Percentiles rank a stretch among this genome's conserved stretches.
phyloP scores from a whole-genome alignment of 2,329 filamentous ascomycete genomes.

The Penicillium sp. region DNA sequence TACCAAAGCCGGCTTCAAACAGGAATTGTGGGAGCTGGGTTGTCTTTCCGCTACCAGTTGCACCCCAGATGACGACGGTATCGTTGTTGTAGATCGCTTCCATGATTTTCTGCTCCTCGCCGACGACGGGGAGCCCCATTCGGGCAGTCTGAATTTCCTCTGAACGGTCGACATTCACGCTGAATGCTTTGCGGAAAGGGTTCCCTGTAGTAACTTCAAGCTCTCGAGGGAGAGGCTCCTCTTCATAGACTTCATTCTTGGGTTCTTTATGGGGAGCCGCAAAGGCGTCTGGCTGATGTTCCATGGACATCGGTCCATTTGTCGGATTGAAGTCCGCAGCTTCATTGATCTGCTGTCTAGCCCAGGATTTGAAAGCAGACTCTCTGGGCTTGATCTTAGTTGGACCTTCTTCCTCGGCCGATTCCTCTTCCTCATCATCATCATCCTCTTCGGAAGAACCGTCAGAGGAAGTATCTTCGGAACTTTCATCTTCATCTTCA shows the following conservation, averaged over 20 bases:
- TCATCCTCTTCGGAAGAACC: conserved; percentile 1
- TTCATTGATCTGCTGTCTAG: conserved; percentile 78
- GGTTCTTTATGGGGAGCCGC: conserved; percentile 33
- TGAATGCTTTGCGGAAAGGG: conserved; percentile 68
- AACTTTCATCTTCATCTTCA: conserved; percentile 18
- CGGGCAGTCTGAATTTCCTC: conserved; percentile 75
- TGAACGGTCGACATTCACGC: conserved; percentile 67
- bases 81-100: conserved; percentile 92
- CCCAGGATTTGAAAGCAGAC: conserved; percentile 92
- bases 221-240: conserved; percentile 41
- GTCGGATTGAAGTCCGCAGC: conserved; percentile 67
- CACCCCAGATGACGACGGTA: conserved; percentile 86
- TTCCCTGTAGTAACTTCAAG: conserved; percentile 40
- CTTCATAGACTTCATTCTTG: conserved; percentile 37
- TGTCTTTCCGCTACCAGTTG: conserved; percentile 95
- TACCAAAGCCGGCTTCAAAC: conserved; percentile 89
- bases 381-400: conserved; percentile 35
- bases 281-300: conserved; percentile 32
- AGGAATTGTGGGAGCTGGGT: conserved; percentile 96
- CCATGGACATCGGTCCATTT: conserved; percentile 26
- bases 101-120: conserved; percentile 97
- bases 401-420: conserved; percentile 19
- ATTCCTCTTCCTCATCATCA: conserved; percentile 28
- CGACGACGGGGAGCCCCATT: conserved; percentile 80
- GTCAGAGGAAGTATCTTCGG: conserved; percentile 5